Conservation (phyloP, 1,139 yeast genomes). For the Sugiyamaella castrensis region DNA sequence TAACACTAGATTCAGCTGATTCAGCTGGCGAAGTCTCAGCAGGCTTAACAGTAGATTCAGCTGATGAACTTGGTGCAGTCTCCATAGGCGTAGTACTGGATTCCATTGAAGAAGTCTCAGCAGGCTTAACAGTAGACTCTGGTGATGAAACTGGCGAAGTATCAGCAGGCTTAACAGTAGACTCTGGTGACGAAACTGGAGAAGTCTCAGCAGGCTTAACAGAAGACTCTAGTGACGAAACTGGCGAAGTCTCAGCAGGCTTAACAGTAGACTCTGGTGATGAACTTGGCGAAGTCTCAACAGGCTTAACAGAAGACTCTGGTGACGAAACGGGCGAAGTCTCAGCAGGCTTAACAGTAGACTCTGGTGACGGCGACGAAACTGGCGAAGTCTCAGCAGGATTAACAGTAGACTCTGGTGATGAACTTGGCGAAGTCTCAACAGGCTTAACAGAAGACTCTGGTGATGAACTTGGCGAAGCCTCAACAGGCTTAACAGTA, state of each 20-base stretch:
- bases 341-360: too few species aligned
- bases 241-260: background rate
- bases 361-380: constrained; percentile 1
- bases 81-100: background rate
- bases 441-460: constrained; percentile 8
- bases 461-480: constrained; percentile 1
- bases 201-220: too few species aligned
- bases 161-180: too few species aligned
- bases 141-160: too few species aligned
- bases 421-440: constrained; percentile 9
- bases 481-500: constrained; percentile 1
- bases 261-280: background rate
- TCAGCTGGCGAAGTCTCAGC: constrained; percentile 4
- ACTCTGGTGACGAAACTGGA: too few species aligned
- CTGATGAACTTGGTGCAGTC: too few species aligned
- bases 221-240: background rate
- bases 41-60: too few species aligned
- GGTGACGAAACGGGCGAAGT: constrained; percentile 2
- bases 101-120: too few species aligned
- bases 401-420: constrained; percentile 1
- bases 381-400: background rate
- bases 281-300: background rate
- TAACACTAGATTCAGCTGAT: too few species aligned
- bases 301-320: constrained; percentile 1
- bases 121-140: too few species aligned